These are phyloP conservation scores for Cercospora sesami DNA, from an alignment of 2,329 filamentous ascomycete genomes.

Conservation along the genomic window DNA sequence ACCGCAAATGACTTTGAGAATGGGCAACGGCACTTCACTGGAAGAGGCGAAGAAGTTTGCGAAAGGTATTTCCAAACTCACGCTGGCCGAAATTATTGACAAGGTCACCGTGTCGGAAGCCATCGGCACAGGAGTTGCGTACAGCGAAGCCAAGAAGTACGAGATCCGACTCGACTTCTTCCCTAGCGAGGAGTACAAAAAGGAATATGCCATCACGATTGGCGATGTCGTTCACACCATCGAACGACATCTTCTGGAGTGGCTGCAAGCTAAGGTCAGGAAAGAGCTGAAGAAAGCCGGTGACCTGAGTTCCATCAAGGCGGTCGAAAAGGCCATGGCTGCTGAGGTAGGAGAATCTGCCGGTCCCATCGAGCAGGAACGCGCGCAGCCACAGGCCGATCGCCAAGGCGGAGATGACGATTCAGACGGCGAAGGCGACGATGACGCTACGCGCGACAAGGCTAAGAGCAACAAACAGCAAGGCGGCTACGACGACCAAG, in stretches of 20 bases:
- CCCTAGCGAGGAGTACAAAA: constrained; percentile 75
- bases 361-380: constrained; percentile 56
- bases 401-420: constrained; percentile 67
- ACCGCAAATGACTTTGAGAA: constrained; percentile 80
- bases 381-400: constrained; percentile 46
- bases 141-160: constrained; percentile 77
- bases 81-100: constrained; percentile 80
- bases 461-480: constrained; percentile 73
- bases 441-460: constrained; percentile 66
- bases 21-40: constrained; percentile 69
- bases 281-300: constrained; percentile 79
- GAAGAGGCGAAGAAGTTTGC: constrained; percentile 76
- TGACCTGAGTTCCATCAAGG: constrained; percentile 57
- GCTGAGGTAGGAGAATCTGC: constrained; percentile 65
- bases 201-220: constrained; percentile 79
- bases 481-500: constrained; percentile 84
- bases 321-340: constrained; percentile 66
- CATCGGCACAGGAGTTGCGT: constrained; percentile 68
- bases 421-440: constrained; percentile 59
- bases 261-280: constrained; percentile 68
- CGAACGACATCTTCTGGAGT: constrained; percentile 75
- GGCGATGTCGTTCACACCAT: constrained; percentile 76
- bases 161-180: constrained; percentile 81
- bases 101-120: constrained; percentile 77
- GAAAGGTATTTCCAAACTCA: constrained; percentile 86